Evolutionary conservation across 495 filamentous ascomycete species (phyloP), one percentile per base, ranked within the genome.

Genomic region (Bathelium albidoporum): DNA sequence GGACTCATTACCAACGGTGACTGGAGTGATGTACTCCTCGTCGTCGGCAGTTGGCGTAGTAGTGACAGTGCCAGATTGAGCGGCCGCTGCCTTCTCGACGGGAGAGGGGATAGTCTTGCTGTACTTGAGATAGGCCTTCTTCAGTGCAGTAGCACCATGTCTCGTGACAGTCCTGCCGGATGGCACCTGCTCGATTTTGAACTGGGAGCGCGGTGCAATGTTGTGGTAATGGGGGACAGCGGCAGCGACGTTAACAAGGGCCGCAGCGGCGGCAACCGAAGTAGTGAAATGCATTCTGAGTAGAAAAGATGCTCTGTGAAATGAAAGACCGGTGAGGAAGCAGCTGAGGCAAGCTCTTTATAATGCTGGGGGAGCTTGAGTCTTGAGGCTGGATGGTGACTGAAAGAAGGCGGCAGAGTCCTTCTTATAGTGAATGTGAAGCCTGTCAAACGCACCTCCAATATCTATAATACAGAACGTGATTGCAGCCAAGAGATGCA

Each of bases 11-110:
- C 89, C 89, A 64, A 91, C 77, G 2, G 73, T 78, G 60, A 91
- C 86, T 18, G 87, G 86, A 29, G 80, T 81, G 64, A 91, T 70
- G 66, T 89, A 92, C 72, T 88, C 82, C 34, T 70, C 65, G 67
- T 90, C 89, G 67, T 81, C 73, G 14, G 69, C 45, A 69, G 83
- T 76, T 0, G 89, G 87, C 2, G 71, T 79, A 29, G 65, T 66
- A 49, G 66, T 32, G 22, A 66, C 69, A 24, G 29, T 16, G 22
- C 69, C 69, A 45, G 29, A 64, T 45, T 68, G 65, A 26, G 64
- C 64, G n/a, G 65, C 65, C 26, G 66, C 66, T 32, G 69, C 69
- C 16, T 22, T 28, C n/a, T 61, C 59, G 11, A 68, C 66, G 11
- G 31, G 60, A 4, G 63, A 52, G 1, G 68, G 65, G 44, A 62